Evolutionary conservation across 768 basidiomycete species (phyloP), one percentile per base, ranked within the genome.

Genomic region (Kwoniella europaea): DNA sequence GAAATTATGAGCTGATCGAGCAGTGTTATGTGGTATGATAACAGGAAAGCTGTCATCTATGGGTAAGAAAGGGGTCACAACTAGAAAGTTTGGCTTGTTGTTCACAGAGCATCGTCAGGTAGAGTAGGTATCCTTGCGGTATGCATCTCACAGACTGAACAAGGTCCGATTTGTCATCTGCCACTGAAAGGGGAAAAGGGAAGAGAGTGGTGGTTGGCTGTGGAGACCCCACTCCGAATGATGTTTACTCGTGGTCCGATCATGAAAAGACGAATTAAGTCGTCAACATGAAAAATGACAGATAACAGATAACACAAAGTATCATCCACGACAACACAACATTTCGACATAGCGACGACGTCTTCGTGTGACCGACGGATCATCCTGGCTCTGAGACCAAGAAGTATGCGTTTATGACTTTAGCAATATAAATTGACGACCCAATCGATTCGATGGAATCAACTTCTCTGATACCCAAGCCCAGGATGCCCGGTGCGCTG

Each of bases 401-500:
- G 13, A 50, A 20, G 55, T 20, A 56, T 29, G 27, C n/a, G 55
- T 35, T 3, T 29, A 59, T 35, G 57, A 59, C 57, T 10, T 20
- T 20, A 10, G 4, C 55, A 20, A 27, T 4, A 16, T 35, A 43
- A 44, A 4, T 35, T 9, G 3, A 64, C 16, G 41, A 10, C 42
- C 10, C 53, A 12, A 6, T 16, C 22, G 58, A 12, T 18, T 53
- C 43, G 67, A 73, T 73, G 72, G 72, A 73, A 52, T 42, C 68
- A 3, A 58, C 68, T 35, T 43, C 68, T 6, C 69, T 74, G 15
- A 5, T 70, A 35, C 22, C 58, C 43, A 72, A 65, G 65, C 66
- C 43, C 18, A 54, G 29, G 52, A 61, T 69, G 72, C 64, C 56
- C 59, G 43, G 52, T n/a, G 53, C 60, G 15, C 35, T 56, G 22